Evolutionary conservation across 805 yeast species (phyloP).

Genomic region (Nakazawaea ernobii): DNA sequence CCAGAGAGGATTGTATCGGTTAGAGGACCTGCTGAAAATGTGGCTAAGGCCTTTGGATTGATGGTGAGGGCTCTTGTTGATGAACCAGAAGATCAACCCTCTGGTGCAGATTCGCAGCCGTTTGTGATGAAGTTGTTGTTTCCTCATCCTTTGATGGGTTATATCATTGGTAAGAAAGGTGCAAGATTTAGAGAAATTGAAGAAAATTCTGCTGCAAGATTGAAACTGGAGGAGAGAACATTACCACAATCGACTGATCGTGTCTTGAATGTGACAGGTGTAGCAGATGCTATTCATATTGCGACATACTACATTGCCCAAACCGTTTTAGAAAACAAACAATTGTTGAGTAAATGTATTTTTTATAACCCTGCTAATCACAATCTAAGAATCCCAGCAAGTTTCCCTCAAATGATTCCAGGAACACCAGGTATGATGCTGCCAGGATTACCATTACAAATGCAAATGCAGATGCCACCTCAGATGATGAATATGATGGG

Average conservation of each 20-base stretch:
- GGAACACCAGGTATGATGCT: slow-evolving; percentile 8
- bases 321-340: slow-evolving; percentile 57
- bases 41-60: slow-evolving; percentile 77
- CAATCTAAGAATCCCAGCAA: slow-evolving; percentile 23
- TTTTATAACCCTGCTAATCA: slow-evolving; percentile 54
- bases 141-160: slow-evolving; percentile 79
- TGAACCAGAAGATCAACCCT: slow-evolving; percentile 61
- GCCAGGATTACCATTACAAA: slow-evolving; percentile 8
- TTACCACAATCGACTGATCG: slow-evolving; percentile 77
- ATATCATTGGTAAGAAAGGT: slow-evolving; percentile 74
- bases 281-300: slow-evolving; percentile 82
- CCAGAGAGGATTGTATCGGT: slow-evolving; percentile 73
- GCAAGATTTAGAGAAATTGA: slow-evolving; percentile 73
- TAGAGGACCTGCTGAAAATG: slow-evolving; percentile 69
- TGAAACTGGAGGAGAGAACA: slow-evolving; percentile 67
- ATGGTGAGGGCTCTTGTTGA: slow-evolving; percentile 60
- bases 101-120: slow-evolving; percentile 46
- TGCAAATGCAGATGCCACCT: slow-evolving; percentile 10
- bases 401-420: slow-evolving; percentile 14
- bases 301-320: slow-evolving; percentile 73
- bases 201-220: slow-evolving; percentile 70
- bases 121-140: slow-evolving; percentile 57
- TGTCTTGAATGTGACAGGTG: slow-evolving; percentile 64
- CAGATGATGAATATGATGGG: slow-evolving; percentile 13
- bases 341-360: slow-evolving; percentile 48